Evolutionary conservation across 208 protist species (phyloP).

Genomic region (Leishmania mexicana): DNA sequence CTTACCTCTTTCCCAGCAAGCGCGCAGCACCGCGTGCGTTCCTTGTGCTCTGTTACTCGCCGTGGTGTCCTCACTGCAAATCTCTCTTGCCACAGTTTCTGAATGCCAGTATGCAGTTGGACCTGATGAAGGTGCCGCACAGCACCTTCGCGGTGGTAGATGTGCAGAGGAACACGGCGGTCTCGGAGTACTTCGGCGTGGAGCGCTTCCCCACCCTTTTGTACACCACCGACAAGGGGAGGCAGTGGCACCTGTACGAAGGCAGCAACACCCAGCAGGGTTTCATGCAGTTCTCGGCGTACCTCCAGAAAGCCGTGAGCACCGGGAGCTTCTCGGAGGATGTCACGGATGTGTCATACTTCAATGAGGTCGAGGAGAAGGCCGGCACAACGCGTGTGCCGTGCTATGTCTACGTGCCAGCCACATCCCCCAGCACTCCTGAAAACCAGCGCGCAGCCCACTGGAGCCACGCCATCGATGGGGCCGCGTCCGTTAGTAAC

Average conservation of each 20-base stretch:
- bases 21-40: constrained; percentile 41
- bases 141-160: constrained; percentile 62
- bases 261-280: constrained; percentile 49
- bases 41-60: constrained; percentile 82
- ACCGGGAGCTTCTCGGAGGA: constrained; percentile 67
- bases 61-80: constrained; percentile 88
- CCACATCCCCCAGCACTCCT: constrained; percentile 23
- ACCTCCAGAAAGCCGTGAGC: constrained; percentile 49
- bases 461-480: constrained; percentile 68
- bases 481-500: constrained; percentile 65
- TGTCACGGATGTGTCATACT: constrained; percentile 46
- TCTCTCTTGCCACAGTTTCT: constrained; percentile 64
- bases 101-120: constrained; percentile 58
- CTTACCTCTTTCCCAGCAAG: constrained; percentile 56
- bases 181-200: constrained; percentile 63
- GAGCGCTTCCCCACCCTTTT: constrained; percentile 65
- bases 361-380: constrained; percentile 42
- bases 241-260: constrained; percentile 56
- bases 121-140: constrained; percentile 25
- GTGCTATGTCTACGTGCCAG: constrained; percentile 74
- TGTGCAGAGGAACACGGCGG: constrained; percentile 41
- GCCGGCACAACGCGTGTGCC: constrained; percentile 47
- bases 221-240: constrained; percentile 78
- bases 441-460: constrained; percentile 33
- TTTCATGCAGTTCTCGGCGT: constrained; percentile 66